These are phyloP conservation scores for Daedaleopsis sinensis DNA, from an alignment of 768 basidiomycete genomes.

Conservation along the genomic window DNA sequence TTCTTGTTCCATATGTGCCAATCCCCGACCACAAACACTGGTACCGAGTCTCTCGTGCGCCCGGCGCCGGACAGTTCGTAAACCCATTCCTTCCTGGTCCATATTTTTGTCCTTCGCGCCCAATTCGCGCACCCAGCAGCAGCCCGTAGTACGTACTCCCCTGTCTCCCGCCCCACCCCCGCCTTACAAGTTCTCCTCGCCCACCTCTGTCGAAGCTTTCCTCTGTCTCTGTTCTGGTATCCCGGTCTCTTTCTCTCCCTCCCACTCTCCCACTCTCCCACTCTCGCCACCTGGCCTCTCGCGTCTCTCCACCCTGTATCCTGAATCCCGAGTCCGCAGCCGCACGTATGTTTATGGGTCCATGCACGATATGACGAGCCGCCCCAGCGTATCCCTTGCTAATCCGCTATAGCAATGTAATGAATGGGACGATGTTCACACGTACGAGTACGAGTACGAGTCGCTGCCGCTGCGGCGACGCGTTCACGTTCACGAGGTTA, in stretches of 20 bases:
- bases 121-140: constrained; percentile 2
- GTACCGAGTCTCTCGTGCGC: constrained; percentile 2
- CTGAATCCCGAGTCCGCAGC: constrained; percentile 12
- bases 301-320: constrained; percentile 22
- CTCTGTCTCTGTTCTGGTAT: constrained; percentile 10
- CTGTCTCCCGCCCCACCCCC: neutral
- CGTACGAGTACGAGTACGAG: too few species aligned
- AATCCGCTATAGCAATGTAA: constrained; percentile 29
- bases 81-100: constrained; percentile 6
- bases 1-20: neutral
- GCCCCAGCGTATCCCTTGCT: constrained; percentile 27
- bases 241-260: constrained; percentile 17
- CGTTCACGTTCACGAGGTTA: neutral
- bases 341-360: constrained; percentile 34
- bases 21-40: neutral
- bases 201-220: too few species aligned
- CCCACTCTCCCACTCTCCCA: constrained; percentile 9
- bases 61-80: constrained; percentile 14
- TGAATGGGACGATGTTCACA: constrained; percentile 26
- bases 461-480: too few species aligned
- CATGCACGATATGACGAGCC: constrained; percentile 31
- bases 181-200: constrained; percentile 1
- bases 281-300: too few species aligned
- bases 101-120: constrained; percentile 18
- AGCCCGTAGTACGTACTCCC: too few species aligned